Percentiles rank a stretch among this genome's conserved stretches.
Conservation (phyloP, 495 filamentous ascomycete species). For the Penicillium fimorum region DNA sequence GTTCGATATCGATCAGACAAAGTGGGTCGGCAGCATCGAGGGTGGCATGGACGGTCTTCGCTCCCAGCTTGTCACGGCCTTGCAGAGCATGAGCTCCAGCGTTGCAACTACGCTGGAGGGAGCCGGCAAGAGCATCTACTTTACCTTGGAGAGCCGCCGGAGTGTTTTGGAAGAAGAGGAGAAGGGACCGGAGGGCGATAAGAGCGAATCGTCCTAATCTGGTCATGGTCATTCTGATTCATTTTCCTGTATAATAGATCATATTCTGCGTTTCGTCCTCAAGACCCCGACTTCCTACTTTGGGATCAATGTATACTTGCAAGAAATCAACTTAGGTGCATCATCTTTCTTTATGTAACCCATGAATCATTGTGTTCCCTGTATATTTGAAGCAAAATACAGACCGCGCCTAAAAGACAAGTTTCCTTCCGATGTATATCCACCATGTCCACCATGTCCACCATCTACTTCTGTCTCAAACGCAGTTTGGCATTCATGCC, state of each 20-base stretch:
- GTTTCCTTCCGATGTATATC: background rate
- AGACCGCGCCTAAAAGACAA: background rate
- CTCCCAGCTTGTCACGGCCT: slow-evolving; percentile 72
- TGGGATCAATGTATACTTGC: slow-evolving; percentile 27
- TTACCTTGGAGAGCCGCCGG: slow-evolving; percentile 77
- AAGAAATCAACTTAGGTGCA: slow-evolving; percentile 6
- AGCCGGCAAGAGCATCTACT: slow-evolving; percentile 73
- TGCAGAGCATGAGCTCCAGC: slow-evolving; percentile 72
- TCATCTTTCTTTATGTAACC: slow-evolving; percentile 1
- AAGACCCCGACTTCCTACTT: slow-evolving; percentile 17
- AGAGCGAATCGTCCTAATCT: slow-evolving; percentile 38
- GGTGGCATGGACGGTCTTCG: slow-evolving; percentile 79
- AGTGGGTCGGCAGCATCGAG: slow-evolving; percentile 82
- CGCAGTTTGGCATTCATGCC: slow-evolving; percentile 84
- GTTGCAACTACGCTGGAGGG: slow-evolving; percentile 73
- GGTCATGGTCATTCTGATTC: slow-evolving; percentile 15
- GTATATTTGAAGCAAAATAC: background rate
- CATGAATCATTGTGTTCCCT: slow-evolving; percentile 1
- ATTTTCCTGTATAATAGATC: slow-evolving; percentile 42
- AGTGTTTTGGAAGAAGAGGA: slow-evolving; percentile 73
- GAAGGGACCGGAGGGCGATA: slow-evolving; percentile 38
- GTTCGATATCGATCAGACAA: slow-evolving; percentile 75
- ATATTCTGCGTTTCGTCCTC: slow-evolving; percentile 24
- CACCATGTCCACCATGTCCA: background rate
- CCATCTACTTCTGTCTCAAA: slow-evolving; percentile 37